Base-by-base conservation (phyloP, 345 rosid species). In the Linum trigynum region DNA sequence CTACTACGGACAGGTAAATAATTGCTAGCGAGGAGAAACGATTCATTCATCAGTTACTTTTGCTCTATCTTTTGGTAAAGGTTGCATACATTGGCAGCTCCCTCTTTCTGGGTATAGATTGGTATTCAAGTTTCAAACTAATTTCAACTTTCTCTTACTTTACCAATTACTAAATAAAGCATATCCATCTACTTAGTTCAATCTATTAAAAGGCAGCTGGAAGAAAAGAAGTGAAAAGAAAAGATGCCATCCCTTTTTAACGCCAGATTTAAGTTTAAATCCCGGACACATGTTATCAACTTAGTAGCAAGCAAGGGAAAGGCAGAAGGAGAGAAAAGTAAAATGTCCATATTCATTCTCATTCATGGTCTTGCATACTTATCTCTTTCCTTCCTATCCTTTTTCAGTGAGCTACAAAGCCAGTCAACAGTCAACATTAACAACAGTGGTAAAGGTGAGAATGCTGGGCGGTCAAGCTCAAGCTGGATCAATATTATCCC, bases 1-100 rank as follows among this genome's bases (percentile, higher is more conserved):
- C 84, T 5, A 48, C 53, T 48, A 23, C 32, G 32, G 53, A 87
- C 79, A 85, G 98, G 98, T 92, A 80, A 82, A 57, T 23, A 23
- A 23, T 23, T 23, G 1, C 32, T 23, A 23, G 32, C 32, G 32
- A 23, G 32, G 32, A 23, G 32, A 23, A 23, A 23, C 32, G 0
- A 23, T 23, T 23, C 32, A 23, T 23, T 23, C 32, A 23, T 23
- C 32, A 23, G 32, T 23, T 23, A 23, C 32, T 23, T 23, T 23
- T 23, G 32, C 32, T 15, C 16, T 16, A 3, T 7, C 8, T 17
- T 39, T 69, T 51, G 16, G 61, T 72, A 41, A 70, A 63, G 39
- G 32, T 23, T 23, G 32, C 32, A 23, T 23, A 23, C 39, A 17
- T 42, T 23, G 32, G 32, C 38, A 36, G 45, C 67, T 65, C 38